Evolutionary conservation across 495 filamentous ascomycete species (phyloP), one percentile per base, ranked within the genome.

Genomic region (Margaritispora aquatica): DNA sequence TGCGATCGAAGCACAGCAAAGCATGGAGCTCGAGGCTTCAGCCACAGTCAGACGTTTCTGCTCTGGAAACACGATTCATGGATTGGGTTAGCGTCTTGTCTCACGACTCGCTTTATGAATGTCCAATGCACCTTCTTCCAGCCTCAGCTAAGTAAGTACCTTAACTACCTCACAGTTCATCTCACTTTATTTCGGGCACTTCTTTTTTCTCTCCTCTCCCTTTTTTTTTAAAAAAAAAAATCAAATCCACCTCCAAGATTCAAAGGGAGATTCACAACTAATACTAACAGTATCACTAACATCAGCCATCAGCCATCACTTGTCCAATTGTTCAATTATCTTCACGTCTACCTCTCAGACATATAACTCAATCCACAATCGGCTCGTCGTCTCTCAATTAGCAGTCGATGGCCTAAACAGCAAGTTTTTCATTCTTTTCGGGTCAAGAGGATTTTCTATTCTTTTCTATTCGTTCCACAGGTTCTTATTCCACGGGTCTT

Each of bases 151-250:
- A n/a, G n/a, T n/a, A n/a, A n/a, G n/a, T n/a, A n/a, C n/a, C n/a
- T n/a, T n/a, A n/a, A n/a, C n/a, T n/a, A n/a, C n/a, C n/a, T n/a
- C n/a, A n/a, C n/a, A n/a, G n/a, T n/a, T n/a, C n/a, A n/a, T n/a
- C n/a, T n/a, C n/a, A n/a, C 34, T 48, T 19, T 29, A 22, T 41
- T 21, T 46, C 8, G 17, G 34, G 41, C 47, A 20, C 54, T 29
- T n/a, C 31, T 19, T 36, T 44, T 19, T 19, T 57, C 60, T 59
- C 56, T 66, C 68, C 57, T 67, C 67, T 63, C 55, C 63, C 63
- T 63, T 62, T 41, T 68, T 59, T 63, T 58, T 63, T 59, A 62
- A n/a, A 8, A 8, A 34, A 5, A 5, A 5, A 34, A 34, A 13
- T n/a, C 38, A 44, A 44, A 17, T 44, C 38, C 38, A n/a, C 10